These are phyloP conservation scores for Saturnispora galanensis DNA, from an alignment of 805 yeast genomes.

Conservation along the genomic window DNA sequence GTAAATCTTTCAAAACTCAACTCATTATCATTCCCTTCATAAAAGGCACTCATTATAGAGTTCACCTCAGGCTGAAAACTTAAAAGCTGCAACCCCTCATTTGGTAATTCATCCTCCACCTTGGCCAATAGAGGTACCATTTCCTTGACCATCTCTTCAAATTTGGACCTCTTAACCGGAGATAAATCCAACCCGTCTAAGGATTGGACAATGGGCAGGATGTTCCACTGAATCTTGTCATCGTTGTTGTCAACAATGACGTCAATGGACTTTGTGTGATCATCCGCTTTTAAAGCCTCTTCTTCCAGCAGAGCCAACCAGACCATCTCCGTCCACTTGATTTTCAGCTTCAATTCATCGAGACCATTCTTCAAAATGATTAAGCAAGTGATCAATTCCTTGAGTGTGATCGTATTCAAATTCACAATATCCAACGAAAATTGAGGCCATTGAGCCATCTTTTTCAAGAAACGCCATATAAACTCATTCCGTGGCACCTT, in stretches of 20 bases:
- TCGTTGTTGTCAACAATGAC: conserved; percentile 15
- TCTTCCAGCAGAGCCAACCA: conserved; percentile 2
- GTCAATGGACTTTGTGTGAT: conserved; percentile 10
- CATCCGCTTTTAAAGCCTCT: background rate
- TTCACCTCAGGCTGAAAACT: conserved; percentile 3
- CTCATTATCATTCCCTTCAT: background rate
- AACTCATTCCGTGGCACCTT: conserved; percentile 11
- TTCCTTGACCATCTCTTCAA: background rate
- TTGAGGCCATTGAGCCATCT: conserved; percentile 9
- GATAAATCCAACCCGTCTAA: conserved; percentile 27
- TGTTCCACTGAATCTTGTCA: conserved; percentile 21
- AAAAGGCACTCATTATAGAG: background rate
- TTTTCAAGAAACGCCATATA: conserved; percentile 7
- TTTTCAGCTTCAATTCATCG: background rate
- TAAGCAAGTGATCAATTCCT: conserved; percentile 3
- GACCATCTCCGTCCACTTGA: background rate
- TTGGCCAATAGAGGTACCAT: conserved; percentile 10
- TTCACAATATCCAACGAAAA: background rate
- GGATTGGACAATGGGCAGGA: conserved; percentile 29
- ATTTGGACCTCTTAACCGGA: background rate
- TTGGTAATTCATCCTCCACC: background rate
- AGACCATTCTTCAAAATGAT: conserved; percentile 5
- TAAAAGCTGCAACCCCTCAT: conserved; percentile 1
- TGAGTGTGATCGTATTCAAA: conserved; percentile 3
- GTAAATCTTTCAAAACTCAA: conserved; percentile 2